Evolutionary conservation across 225 moss, liverwort and hornwort species (phyloP).

Genomic region (Sphagnum tenellum): DNA sequence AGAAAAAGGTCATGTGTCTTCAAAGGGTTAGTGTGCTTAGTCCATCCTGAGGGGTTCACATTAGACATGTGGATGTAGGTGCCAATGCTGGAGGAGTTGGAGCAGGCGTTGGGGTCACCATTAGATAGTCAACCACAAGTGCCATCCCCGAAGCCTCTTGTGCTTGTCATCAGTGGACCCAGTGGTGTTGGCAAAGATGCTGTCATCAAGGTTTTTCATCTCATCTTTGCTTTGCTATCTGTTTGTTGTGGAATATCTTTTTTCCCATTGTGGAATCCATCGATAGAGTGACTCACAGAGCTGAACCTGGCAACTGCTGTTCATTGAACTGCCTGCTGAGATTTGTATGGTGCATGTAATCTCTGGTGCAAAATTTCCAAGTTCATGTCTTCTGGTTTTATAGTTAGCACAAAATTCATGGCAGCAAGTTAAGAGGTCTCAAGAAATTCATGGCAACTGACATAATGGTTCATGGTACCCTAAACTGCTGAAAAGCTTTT

Average conservation of each 20-base stretch:
- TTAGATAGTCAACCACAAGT: slow-evolving; percentile 62
- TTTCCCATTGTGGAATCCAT: neutral
- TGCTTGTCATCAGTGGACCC: slow-evolving; percentile 90
- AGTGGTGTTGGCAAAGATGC: slow-evolving; percentile 99
- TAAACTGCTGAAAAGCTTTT: too few species aligned
- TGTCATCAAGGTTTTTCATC: slow-evolving; percentile 60
- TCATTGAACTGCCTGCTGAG: neutral
- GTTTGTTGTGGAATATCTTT: too few species aligned
- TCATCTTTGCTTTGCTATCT: neutral
- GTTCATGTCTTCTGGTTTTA: too few species aligned
- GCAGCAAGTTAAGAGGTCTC: too few species aligned
- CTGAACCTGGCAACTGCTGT: neutral
- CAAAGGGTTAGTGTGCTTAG: too few species aligned
- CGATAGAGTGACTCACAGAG: neutral
- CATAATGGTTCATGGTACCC: too few species aligned
- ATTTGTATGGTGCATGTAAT: too few species aligned
- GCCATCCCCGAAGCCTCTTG: slow-evolving; percentile 72
- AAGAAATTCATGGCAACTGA: too few species aligned
- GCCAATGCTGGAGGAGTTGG: slow-evolving; percentile 69
- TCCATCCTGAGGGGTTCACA: neutral
- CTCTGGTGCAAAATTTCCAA: too few species aligned
- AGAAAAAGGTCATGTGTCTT: too few species aligned
- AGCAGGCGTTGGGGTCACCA: slow-evolving; percentile 83
- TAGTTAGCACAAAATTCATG: too few species aligned
- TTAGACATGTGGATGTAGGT: slow-evolving; percentile 18